Percentiles rank a stretch among this genome's conserved stretches.
These are phyloP conservation scores for Penicillium glabrum DNA, from an alignment of 2,329 filamentous ascomycete genomes.

Conservation along the genomic window DNA sequence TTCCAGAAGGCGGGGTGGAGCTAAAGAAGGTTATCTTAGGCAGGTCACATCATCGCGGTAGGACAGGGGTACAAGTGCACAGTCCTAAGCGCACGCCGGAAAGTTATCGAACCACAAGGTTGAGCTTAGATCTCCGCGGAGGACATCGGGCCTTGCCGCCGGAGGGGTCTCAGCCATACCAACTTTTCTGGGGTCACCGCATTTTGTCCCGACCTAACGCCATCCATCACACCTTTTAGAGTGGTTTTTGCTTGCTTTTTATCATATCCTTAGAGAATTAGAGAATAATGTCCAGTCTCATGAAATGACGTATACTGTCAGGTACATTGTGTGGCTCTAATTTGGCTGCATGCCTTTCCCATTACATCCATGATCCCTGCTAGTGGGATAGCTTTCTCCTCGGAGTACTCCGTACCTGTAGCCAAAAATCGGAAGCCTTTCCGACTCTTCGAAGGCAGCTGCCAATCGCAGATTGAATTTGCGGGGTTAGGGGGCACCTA, in stretches of 20 bases:
- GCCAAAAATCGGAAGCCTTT: neutral
- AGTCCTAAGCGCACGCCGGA: conserved; percentile 13
- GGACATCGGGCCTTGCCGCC: conserved; percentile 18
- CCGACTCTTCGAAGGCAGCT: neutral
- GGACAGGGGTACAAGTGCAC: neutral
- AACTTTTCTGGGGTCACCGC: conserved; percentile 1
- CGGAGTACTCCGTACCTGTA: neutral
- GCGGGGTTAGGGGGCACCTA: conserved; percentile 4
- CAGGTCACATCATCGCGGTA: conserved; percentile 7
- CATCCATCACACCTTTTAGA: neutral
- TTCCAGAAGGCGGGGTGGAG: conserved; percentile 1
- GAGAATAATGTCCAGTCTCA: neutral
- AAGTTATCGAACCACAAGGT: conserved; percentile 1
- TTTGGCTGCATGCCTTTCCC: neutral
- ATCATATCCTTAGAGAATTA: neutral
- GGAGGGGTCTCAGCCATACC: conserved; percentile 1
- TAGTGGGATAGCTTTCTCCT: neutral
- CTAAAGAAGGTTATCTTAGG: neutral
- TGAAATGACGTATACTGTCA: neutral
- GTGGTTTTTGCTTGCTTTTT: neutral
- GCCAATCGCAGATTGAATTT: conserved; percentile 8
- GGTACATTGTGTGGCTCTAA: neutral
- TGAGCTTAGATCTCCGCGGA: conserved; percentile 17
- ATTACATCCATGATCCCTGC: neutral
- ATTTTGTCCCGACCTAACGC: neutral